Evolutionary conservation across 2,329 filamentous ascomycete genomes (phyloP).

Genomic region (Hymenoscyphus albidus): DNA sequence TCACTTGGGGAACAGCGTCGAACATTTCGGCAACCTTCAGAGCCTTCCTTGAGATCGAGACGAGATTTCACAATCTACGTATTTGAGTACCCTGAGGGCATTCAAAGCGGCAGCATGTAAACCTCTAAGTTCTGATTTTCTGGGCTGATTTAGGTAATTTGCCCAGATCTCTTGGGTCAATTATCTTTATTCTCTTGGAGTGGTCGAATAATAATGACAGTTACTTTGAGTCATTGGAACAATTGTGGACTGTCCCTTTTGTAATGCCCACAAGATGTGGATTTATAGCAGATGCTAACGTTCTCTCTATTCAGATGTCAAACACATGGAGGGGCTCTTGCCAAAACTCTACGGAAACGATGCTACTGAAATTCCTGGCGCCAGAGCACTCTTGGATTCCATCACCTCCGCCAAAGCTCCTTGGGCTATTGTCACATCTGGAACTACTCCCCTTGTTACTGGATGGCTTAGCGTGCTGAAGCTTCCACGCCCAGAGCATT

Average conservation of each 20-base stretch:
- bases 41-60: not conserved
- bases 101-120: no score
- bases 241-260: no score
- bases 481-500: slow-evolving; percentile 60
- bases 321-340: slow-evolving; percentile 71
- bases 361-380: slow-evolving; percentile 82
- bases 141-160: no score
- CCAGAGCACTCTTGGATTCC: slow-evolving; percentile 63
- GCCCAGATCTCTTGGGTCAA: no score
- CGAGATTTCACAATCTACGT: slow-evolving; percentile 3
- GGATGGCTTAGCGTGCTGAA: slow-evolving; percentile 69
- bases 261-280: not conserved
- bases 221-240: no score
- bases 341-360: slow-evolving; percentile 73
- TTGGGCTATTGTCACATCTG: slow-evolving; percentile 86
- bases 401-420: slow-evolving; percentile 52
- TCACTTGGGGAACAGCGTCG: slow-evolving; percentile 2
- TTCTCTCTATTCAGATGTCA: slow-evolving; percentile 58
- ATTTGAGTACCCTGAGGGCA: no score
- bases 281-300: slow-evolving; percentile 9
- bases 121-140: no score
- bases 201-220: no score
- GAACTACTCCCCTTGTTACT: slow-evolving; percentile 61
- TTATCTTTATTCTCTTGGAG: no score
- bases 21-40: slow-evolving; percentile 13